A percentile compares a stretch with the other conserved stretches of the same genome.
Conservation (phyloP, 2,329 filamentous ascomycete species). For the Xenoacremonium recifei region DNA sequence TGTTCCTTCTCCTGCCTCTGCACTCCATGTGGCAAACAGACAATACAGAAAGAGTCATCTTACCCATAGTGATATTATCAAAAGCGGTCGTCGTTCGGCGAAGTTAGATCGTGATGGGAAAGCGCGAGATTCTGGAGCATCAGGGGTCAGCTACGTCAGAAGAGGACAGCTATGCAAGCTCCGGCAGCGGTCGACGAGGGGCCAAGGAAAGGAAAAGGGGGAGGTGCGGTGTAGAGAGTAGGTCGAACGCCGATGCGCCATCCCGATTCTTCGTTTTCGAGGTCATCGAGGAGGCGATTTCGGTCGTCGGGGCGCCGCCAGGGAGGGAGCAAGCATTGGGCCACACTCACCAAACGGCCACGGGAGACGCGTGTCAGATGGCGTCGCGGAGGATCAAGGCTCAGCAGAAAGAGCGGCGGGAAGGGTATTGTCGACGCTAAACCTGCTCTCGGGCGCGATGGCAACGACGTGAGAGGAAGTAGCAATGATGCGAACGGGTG, state of each 20-base stretch:
- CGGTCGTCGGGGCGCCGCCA: slow-evolving; percentile 8
- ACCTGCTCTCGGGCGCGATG: slow-evolving; percentile 27
- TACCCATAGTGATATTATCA: slow-evolving; percentile 43
- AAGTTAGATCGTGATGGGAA: slow-evolving; percentile 27
- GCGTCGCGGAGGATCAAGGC: slow-evolving; percentile 27
- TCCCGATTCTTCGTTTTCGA: background rate
- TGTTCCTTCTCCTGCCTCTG: slow-evolving; percentile 25
- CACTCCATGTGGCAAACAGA: slow-evolving; percentile 22
- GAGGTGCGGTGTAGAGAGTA: background rate
- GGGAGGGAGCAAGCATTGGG: slow-evolving; percentile 23
- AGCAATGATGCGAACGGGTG: slow-evolving; percentile 36
- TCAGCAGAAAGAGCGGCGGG: slow-evolving; percentile 21
- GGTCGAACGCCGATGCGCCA: background rate
- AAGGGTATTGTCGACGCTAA: slow-evolving; percentile 15
- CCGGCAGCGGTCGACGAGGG: too few relatives aligned
- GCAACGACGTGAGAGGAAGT: slow-evolving; percentile 30
- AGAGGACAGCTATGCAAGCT: slow-evolving; percentile 21
- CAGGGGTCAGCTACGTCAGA: slow-evolving; percentile 25
- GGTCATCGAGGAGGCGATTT: slow-evolving; percentile 15
- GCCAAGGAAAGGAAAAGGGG: slow-evolving; percentile 3
- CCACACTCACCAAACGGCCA: slow-evolving; percentile 25
- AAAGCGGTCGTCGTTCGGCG: slow-evolving; percentile 34
- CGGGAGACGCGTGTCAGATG: slow-evolving; percentile 35
- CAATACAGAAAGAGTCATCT: slow-evolving; percentile 30
- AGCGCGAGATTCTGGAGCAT: slow-evolving; percentile 24